Evolutionary conservation across 1,284 basidiomycete genomes (phyloP).

Genomic region (Irpex lacteus): DNA sequence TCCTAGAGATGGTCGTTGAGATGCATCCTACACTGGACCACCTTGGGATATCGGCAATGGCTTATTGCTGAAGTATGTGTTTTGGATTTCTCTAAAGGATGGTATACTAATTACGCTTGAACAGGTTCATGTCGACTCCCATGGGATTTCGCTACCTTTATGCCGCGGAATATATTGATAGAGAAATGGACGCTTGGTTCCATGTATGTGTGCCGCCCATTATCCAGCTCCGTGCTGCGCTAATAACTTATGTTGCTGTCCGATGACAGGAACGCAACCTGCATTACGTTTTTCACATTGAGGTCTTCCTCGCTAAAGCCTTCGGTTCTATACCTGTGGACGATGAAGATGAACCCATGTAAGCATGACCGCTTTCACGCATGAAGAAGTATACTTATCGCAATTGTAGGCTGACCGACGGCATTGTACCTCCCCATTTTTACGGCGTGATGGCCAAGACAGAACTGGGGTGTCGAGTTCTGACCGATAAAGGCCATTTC

Average conservation of each 20-base stretch:
- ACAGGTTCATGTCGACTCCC: slow-evolving; percentile 92
- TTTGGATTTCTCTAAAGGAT: neutral
- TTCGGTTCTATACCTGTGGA: slow-evolving; percentile 65
- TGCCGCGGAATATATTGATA: slow-evolving; percentile 89
- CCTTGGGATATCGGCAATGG: slow-evolving; percentile 92
- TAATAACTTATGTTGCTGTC: neutral
- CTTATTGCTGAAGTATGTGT: slow-evolving; percentile 76
- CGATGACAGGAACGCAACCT: slow-evolving; percentile 74
- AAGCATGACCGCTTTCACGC: neutral
- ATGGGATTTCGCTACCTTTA: slow-evolving; percentile 92
- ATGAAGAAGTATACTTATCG: slow-evolving; percentile 50
- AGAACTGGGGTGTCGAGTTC: slow-evolving; percentile 86
- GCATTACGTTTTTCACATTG: slow-evolving; percentile 84
- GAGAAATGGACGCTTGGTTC: slow-evolving; percentile 96
- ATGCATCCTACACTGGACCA: slow-evolving; percentile 96
- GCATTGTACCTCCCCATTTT: slow-evolving; percentile 91
- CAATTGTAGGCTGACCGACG: slow-evolving; percentile 42
- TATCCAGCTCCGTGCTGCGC: neutral
- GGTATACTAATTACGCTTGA: slow-evolving; percentile 3
- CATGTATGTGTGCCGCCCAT: slow-evolving; percentile 51
- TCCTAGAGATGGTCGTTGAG: slow-evolving; percentile 88
- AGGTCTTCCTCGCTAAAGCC: slow-evolving; percentile 79
- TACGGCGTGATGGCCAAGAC: slow-evolving; percentile 98
- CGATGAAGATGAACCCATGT: slow-evolving; percentile 48
- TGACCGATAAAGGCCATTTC: slow-evolving; percentile 91